These are phyloP conservation scores for Kwoniella shivajii DNA, from an alignment of 1,284 basidiomycete genomes.

Conservation along the genomic window DNA sequence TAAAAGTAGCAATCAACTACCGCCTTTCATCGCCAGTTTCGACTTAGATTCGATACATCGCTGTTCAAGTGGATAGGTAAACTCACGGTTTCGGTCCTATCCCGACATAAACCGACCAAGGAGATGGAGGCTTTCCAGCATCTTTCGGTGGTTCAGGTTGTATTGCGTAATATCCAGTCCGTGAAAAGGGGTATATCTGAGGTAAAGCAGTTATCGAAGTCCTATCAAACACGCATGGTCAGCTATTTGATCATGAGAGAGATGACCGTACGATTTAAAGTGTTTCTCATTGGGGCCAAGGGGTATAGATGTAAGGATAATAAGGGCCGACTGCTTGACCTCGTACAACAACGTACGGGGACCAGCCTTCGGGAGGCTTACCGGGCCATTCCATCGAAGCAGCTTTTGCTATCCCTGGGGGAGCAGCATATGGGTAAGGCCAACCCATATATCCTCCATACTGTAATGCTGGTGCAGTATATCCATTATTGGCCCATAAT, in stretches of 20 bases:
- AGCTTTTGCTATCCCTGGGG: slow-evolving; percentile 27
- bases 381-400: slow-evolving; percentile 24
- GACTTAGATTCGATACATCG: neutral
- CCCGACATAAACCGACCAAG: slow-evolving; percentile 12
- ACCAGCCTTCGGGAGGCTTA: slow-evolving; percentile 40
- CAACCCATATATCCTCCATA: slow-evolving; percentile 27
- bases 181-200: slow-evolving; percentile 25
- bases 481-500: slow-evolving; percentile 34
- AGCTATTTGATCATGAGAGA: neutral
- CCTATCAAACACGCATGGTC: slow-evolving; percentile 18
- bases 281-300: slow-evolving; percentile 14
- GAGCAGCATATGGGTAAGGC: slow-evolving; percentile 32
- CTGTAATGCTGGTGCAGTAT: slow-evolving; percentile 16
- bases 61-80: neutral
- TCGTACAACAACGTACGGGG: slow-evolving; percentile 32
- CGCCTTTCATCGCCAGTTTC: neutral
- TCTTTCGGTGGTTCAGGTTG: slow-evolving; percentile 7
- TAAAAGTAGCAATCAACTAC: slow-evolving; percentile 2
- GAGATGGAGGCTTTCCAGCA: slow-evolving; percentile 1
- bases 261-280: slow-evolving; percentile 8
- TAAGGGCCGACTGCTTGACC: slow-evolving; percentile 15
- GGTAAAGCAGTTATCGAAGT: slow-evolving; percentile 17
- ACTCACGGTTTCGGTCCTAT: slow-evolving; percentile 8
- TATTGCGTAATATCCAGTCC: slow-evolving; percentile 23
- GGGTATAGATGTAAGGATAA: slow-evolving; percentile 3